Base-by-base conservation (phyloP, 2,329 filamentous ascomycete genomes). In the Clonostachys solani region DNA sequence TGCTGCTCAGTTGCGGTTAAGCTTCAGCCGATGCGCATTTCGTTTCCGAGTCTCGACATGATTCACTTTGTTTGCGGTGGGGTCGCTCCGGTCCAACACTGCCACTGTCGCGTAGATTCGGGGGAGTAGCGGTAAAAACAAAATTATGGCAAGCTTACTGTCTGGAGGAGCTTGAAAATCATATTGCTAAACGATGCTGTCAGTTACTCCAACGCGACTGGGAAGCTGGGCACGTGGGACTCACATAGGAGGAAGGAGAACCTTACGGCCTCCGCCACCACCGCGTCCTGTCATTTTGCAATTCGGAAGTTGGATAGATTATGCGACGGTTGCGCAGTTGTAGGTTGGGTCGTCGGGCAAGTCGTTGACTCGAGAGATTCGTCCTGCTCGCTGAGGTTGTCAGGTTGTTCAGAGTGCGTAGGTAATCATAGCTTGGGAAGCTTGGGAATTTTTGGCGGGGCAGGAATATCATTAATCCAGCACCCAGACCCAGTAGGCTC, bases 101-200 rank as follows among this genome's bases (percentile, higher is more conserved):
- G 13, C 19, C 41, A 18, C 4, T 41, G 13, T 33, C 37, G 17
- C 29, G 23, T 36, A 8, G 29, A 6, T 15, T 19, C 8, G 34
- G 15, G 12, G 33, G 16, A 13, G 6, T 6, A 45, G 41, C 17
- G 35, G 45, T 40, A n/a, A 12, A 18, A 68, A 9, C 23, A 29
- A 29, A 29, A 29, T 29, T 29, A 8, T 29, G 23, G 23, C 10
- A 8, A 29, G 23, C 67, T 67, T 51, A 70, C 67, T 42, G 69
- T 73, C 60, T 85, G 92, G 10, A 97, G 81, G 37, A 96, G 86
- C 77, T 94, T 95, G 82, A 73, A 73, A 52, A 73, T 72, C 55
- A 71, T 68, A 59, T 73, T 72, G 74, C 67, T 70, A 43, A 12
- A 29, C 23, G n/a, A 33, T 12, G 15, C 33, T 10, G 47, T 67